Percentiles rank a stretch among this genome's conserved stretches.
Conservation (phyloP, 148 eudicot genomes). For the Rheum nobile region DNA sequence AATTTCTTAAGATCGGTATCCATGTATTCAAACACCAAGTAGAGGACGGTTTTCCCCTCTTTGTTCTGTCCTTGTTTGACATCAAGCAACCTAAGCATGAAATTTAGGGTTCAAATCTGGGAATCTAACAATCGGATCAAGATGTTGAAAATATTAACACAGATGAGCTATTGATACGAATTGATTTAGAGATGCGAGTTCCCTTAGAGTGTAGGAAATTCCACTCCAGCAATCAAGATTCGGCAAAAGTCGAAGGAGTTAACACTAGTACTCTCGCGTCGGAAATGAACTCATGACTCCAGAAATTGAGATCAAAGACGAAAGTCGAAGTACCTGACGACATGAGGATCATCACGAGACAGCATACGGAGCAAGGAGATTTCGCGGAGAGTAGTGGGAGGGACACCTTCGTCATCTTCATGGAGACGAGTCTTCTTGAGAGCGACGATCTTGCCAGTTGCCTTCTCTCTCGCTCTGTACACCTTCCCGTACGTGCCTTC, state of each 20-base stretch:
- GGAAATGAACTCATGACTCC: neutral
- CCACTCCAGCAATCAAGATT: neutral
- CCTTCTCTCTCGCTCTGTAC: constrained; percentile 72
- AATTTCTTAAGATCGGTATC: constrained; percentile 90
- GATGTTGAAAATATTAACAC: neutral
- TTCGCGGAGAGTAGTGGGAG: constrained; percentile 93
- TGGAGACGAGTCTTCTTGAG: constrained; percentile 86
- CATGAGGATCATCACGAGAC: constrained; percentile 71
- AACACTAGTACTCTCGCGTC: neutral
- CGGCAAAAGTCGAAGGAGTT: neutral
- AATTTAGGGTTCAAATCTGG: neutral
- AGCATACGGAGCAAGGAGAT: constrained; percentile 85
- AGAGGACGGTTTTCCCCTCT: constrained; percentile 87
- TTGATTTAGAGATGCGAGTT: neutral
- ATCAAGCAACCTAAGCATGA: constrained; percentile 57
- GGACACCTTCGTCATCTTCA: constrained; percentile 95
- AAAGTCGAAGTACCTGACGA: constrained; percentile 42
- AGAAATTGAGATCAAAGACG: neutral
- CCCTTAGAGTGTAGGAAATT: too few species aligned
- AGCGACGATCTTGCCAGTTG: constrained; percentile 87
- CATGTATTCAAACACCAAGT: constrained; percentile 97
- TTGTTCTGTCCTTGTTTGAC: constrained; percentile 93
- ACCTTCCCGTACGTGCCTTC: constrained; percentile 97
- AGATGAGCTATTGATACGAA: neutral
- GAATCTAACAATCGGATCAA: neutral